A percentile compares a stretch with the other conserved stretches of the same genome.
These are phyloP conservation scores for Mortierella antarctica DNA, from an alignment of 192 early-diverging fungal genomes.

Conservation along the genomic window DNA sequence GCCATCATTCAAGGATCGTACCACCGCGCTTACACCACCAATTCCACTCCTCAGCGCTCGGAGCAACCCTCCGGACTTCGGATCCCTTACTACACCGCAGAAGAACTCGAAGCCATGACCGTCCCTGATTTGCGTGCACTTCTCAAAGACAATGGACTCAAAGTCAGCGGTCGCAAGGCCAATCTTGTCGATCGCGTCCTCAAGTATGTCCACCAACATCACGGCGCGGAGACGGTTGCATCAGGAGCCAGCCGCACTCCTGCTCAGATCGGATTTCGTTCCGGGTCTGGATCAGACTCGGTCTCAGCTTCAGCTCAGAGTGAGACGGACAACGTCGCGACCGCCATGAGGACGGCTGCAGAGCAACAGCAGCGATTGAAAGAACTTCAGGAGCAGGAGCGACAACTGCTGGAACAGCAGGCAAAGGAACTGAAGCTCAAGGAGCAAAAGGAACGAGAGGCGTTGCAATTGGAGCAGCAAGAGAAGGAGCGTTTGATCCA, in stretches of 20 bases:
- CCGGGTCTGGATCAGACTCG: no score
- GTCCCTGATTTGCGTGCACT: conserved; percentile 5
- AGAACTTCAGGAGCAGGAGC: neutral
- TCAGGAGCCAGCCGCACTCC: neutral
- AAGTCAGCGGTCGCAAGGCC: conserved; percentile 21
- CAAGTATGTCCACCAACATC: conserved; percentile 11
- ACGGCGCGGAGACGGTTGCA: neutral
- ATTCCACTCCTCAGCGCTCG: neutral
- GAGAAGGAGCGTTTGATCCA: conserved; percentile 4
- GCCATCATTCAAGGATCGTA: neutral
- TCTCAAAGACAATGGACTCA: conserved; percentile 31
- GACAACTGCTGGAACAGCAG: neutral
- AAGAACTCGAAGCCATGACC: conserved; percentile 35
- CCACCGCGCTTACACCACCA: neutral
- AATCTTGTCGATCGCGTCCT: conserved; percentile 15
- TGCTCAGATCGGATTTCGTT: neutral
- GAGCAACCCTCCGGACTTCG: neutral
- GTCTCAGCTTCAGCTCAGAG: neutral
- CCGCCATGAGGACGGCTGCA: neutral
- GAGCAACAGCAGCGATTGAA: neutral
- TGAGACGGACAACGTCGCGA: neutral
- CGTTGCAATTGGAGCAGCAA: neutral
- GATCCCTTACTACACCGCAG: conserved; percentile 5
- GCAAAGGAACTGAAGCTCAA: neutral
- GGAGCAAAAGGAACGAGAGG: neutral